These are phyloP conservation scores for Teratosphaeria viscida DNA, from an alignment of 2,329 filamentous ascomycete genomes.

Conservation along the genomic window DNA sequence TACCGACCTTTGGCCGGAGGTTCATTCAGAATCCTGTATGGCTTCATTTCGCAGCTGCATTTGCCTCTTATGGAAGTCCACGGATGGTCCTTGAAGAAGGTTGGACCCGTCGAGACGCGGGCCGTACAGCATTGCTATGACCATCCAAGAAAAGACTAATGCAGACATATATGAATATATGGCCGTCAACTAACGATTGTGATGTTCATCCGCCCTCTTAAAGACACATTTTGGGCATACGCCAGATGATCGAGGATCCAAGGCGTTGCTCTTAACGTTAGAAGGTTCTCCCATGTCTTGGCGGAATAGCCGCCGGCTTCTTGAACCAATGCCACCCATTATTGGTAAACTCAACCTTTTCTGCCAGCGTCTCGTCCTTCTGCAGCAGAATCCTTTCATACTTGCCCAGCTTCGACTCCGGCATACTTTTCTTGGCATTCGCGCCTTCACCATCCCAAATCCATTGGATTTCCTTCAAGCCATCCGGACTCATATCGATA, in stretches of 20 bases:
- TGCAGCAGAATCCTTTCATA: conserved; percentile 9
- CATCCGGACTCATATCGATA: conserved; percentile 13
- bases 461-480: conserved; percentile 16
- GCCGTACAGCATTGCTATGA: background rate
- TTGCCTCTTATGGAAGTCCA: background rate
- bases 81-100: background rate
- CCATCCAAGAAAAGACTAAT: background rate
- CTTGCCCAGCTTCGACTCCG: conserved; percentile 14
- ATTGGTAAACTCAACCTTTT: conserved; percentile 7
- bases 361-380: conserved; percentile 7
- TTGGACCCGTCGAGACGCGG: background rate
- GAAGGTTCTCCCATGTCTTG: conserved; percentile 6
- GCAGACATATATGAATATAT: too few species aligned
- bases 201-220: too few species aligned
- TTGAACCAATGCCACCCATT: conserved; percentile 7
- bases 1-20: too few species aligned
- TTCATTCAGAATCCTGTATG: too few species aligned
- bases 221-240: too few species aligned
- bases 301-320: background rate
- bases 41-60: background rate
- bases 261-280: background rate
- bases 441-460: conserved; percentile 12
- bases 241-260: background rate
- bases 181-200: too few species aligned
- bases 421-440: conserved; percentile 8